Conservation (phyloP, 164 flowering plant genomes). For the Platanus orientalis region DNA sequence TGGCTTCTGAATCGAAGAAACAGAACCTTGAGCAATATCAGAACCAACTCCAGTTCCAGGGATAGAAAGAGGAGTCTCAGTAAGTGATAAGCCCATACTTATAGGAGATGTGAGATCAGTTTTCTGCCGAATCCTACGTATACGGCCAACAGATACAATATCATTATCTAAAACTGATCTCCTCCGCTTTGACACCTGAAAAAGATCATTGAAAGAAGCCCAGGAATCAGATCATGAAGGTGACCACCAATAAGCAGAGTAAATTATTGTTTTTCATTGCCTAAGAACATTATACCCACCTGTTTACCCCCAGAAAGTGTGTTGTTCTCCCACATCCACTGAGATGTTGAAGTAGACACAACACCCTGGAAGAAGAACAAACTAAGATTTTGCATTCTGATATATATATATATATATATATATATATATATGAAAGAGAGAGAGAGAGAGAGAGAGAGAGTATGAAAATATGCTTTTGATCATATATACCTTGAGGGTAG, state of each 20-base stretch:
- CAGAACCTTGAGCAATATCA: constrained; percentile 18
- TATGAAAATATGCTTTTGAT: neutral
- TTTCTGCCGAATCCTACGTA: constrained; percentile 86
- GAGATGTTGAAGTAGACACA: constrained; percentile 34
- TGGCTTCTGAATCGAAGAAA: constrained; percentile 17
- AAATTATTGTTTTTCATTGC: neutral
- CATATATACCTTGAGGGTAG: constrained; percentile 40
- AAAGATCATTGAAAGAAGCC: constrained; percentile 1
- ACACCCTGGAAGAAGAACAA: constrained; percentile 27
- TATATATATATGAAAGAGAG: neutral
- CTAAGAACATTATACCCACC: constrained; percentile 20
- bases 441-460: neutral
- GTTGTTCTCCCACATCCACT: constrained; percentile 28
- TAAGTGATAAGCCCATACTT: constrained; percentile 20
- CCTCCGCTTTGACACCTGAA: constrained; percentile 68
- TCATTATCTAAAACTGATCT: constrained; percentile 72
- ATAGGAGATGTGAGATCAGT: constrained; percentile 43
- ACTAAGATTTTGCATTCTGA: neutral
- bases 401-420: neutral
- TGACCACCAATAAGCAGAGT: neutral
- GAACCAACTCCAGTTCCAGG: constrained; percentile 19
- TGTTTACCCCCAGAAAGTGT: constrained; percentile 35
- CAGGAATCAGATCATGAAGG: neutral
- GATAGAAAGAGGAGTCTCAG: constrained; percentile 7
- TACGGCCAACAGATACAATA: constrained; percentile 69